Evolutionary conservation across 345 rosid species (phyloP).

Genomic region (Syzygium oleosum): DNA sequence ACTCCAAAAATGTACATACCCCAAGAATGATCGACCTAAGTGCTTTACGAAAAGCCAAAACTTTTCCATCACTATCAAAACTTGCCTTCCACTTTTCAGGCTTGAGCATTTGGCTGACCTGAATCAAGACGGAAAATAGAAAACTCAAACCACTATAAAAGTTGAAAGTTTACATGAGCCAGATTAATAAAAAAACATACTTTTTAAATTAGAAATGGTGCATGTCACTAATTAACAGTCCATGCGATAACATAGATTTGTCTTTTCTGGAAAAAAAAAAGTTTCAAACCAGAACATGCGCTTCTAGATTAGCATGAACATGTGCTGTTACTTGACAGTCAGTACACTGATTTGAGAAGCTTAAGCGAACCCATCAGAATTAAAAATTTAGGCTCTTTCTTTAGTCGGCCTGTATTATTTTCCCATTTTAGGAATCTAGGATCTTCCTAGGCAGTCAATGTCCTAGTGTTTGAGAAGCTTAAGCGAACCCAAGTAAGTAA

Average conservation of each 20-base stretch:
- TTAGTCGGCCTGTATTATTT: neutral
- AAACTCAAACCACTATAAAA: neutral
- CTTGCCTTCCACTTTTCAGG: conserved; percentile 77
- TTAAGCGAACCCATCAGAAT: neutral
- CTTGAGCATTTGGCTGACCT: conserved; percentile 81
- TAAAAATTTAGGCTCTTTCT: neutral
- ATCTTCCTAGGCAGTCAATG: neutral
- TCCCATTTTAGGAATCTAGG: neutral
- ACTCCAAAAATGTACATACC: conserved; percentile 37
- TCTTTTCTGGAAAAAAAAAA: neutral
- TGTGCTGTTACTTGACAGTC: neutral
- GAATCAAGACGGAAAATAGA: conserved; percentile 13
- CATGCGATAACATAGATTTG: neutral
- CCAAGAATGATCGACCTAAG: conserved; percentile 69
- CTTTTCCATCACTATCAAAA: conserved; percentile 80
- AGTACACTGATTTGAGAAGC: neutral
- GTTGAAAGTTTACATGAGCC: neutral
- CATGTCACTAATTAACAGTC: neutral
- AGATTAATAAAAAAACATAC: neutral
- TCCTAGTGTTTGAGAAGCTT: neutral
- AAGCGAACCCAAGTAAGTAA: neutral
- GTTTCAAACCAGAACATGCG: neutral
- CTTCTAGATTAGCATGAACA: neutral
- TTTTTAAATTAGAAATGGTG: neutral
- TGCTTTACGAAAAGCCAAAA: conserved; percentile 63